These are phyloP conservation scores for Puccinia triticina DNA, from an alignment of 1,284 basidiomycete species.

Conservation along the genomic window DNA sequence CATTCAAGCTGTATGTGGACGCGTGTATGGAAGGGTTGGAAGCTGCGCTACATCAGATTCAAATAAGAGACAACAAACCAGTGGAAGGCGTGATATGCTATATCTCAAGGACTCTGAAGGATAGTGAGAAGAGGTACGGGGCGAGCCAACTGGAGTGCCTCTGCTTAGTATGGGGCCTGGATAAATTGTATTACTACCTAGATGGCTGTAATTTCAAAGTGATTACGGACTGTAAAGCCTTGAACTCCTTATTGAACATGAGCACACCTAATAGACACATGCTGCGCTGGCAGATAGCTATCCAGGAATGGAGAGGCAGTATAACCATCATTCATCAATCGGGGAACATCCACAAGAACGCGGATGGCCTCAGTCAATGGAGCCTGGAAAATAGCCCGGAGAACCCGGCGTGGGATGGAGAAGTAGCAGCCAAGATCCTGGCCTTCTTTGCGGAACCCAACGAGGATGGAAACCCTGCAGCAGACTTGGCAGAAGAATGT, in stretches of 20 bases:
- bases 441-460: neutral
- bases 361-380: constrained; percentile 4
- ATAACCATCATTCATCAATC: constrained; percentile 28
- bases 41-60: constrained; percentile 11
- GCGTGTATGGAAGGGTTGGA: constrained; percentile 8
- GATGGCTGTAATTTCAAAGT: constrained; percentile 8
- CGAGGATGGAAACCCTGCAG: too few species aligned
- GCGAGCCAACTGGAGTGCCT: neutral
- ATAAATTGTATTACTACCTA: constrained; percentile 25
- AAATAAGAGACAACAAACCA: neutral
- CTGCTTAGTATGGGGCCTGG: constrained; percentile 7
- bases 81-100: neutral
- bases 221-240: neutral
- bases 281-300: constrained; percentile 34
- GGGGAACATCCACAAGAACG: constrained; percentile 26
- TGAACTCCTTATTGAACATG: constrained; percentile 13
- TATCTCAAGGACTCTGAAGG: constrained; percentile 24
- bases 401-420: constrained; percentile 25
- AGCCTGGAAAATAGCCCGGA: neutral
- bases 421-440: neutral
- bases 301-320: constrained; percentile 15
- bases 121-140: constrained; percentile 17
- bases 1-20: constrained; percentile 32
- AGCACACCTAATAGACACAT: constrained; percentile 34
- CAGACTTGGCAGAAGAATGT: neutral